Conservation (phyloP, 1,139 yeast genomes). For the Hemisphaericaspora lyxosophila region DNA sequence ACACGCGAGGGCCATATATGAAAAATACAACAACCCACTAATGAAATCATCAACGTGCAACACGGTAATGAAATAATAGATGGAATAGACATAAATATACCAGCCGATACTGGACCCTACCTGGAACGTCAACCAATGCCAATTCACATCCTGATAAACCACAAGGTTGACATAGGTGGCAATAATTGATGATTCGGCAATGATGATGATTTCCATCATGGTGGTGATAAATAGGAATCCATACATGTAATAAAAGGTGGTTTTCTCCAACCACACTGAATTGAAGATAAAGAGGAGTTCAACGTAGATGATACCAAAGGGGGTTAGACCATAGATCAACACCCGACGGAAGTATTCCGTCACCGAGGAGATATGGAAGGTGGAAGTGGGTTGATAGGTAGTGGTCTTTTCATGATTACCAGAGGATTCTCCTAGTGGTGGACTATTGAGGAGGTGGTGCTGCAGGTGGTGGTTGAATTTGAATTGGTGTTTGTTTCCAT, state of each 20-base stretch:
- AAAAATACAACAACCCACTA: conserved; percentile 67
- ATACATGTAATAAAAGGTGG: conserved; percentile 76
- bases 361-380: background rate
- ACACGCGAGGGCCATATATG: conserved; percentile 68
- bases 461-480: conserved; percentile 17
- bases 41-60: conserved; percentile 65
- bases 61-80: conserved; percentile 61
- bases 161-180: conserved; percentile 63
- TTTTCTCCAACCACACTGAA: conserved; percentile 77
- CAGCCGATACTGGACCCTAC: conserved; percentile 72
- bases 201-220: conserved; percentile 57
- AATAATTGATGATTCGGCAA: conserved; percentile 72
- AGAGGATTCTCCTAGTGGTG: too few species aligned
- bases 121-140: conserved; percentile 85
- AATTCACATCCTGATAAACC: conserved; percentile 59
- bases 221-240: conserved; percentile 72
- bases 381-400: background rate
- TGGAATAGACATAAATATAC: conserved; percentile 67
- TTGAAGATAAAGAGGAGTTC: conserved; percentile 74
- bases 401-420: too few species aligned
- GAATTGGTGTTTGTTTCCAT: conserved; percentile 47
- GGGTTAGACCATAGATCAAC: conserved; percentile 61
- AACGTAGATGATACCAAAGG: conserved; percentile 78
- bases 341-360: conserved; percentile 16
- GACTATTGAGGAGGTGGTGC: background rate